Evolutionary conservation across 225 moss, liverwort and hornwort species (phyloP), one percentile per base, ranked within the genome.

Genomic region (Asterella californica): DNA sequence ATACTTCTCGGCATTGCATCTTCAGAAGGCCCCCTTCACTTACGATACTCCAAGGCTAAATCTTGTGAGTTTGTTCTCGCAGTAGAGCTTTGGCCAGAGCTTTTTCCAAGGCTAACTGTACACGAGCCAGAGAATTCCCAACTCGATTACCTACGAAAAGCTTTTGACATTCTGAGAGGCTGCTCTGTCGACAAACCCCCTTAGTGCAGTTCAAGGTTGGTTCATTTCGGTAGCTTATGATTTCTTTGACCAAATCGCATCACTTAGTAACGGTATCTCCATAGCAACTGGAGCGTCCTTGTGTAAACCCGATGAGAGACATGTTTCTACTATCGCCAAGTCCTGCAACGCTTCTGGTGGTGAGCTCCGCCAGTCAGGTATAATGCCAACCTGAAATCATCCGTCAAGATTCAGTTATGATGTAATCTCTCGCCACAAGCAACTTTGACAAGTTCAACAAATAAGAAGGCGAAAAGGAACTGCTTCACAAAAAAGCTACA

Each of bases 271-370:
- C 2, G 77, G 82, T 52, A 72, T 69, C 69, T 69, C 53, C 78
- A 86, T 72, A n/a, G 77, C 24, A 54, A 83, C 50, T 57, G 83
- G 81, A 37, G 86, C 83, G 52, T 76, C 71, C 19, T 70, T 18
- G 29, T 79, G 75, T 80, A 64, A 49, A 27, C 93, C 91, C 5
- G 96, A 97, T 54, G 74, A 65, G 7, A 97, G 83, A 86, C 90
- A 88, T 38, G 91, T 91, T 83, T 97, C 94, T 46, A 97, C 81
- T 7, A 97, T 90, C 65, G 94, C 91, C 63, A 94, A 90, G 65
- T 97, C 96, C 46, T 87, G 90, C 87, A 97, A 79, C 76, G 91
- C 94, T 88, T 94, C 93, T 78, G 84, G 37, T 30, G 94, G 94
- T 62, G 96, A 93, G 84, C 96, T 92, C 68, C 92, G 87, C 83